Evolutionary conservation across 257 asterid species (phyloP).

Genomic region (Primulina eburnea): DNA sequence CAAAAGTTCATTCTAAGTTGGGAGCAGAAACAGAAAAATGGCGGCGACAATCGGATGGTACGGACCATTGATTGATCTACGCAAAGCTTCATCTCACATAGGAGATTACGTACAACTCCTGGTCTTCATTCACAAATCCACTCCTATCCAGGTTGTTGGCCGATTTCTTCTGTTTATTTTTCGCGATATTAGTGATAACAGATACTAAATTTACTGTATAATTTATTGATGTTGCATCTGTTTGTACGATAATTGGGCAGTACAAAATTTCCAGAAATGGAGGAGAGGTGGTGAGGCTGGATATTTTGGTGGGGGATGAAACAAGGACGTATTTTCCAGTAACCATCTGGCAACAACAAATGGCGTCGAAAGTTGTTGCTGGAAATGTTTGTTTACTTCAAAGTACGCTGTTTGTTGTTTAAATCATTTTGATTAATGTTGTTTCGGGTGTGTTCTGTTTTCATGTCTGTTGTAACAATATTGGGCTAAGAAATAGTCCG

Average conservation of each 20-base stretch:
- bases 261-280: conserved; percentile 50
- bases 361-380: conserved; percentile 50
- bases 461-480: too few relatives aligned
- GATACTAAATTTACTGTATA: neutral
- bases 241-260: conserved; percentile 29
- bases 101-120: conserved; percentile 63
- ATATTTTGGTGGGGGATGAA: conserved; percentile 65
- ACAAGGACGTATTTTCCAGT: conserved; percentile 68
- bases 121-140: conserved; percentile 55
- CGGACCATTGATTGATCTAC: conserved; percentile 65
- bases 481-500: too few relatives aligned
- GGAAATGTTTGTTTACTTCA: conserved; percentile 61
- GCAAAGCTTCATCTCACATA: conserved; percentile 46
- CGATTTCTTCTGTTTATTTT: neutral
- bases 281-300: conserved; percentile 65
- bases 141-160: conserved; percentile 55
- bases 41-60: conserved; percentile 69
- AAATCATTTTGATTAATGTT: neutral
- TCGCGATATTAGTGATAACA: neutral
- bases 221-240: neutral
- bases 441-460: neutral
- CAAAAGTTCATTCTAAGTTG: too few relatives aligned
- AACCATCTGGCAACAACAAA: conserved; percentile 63
- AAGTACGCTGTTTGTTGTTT: conserved; percentile 40
- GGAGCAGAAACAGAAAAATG: conserved; percentile 1